These are phyloP conservation scores for Eustoma russellianum DNA, from an alignment of 257 asterid genomes.

Conservation along the genomic window DNA sequence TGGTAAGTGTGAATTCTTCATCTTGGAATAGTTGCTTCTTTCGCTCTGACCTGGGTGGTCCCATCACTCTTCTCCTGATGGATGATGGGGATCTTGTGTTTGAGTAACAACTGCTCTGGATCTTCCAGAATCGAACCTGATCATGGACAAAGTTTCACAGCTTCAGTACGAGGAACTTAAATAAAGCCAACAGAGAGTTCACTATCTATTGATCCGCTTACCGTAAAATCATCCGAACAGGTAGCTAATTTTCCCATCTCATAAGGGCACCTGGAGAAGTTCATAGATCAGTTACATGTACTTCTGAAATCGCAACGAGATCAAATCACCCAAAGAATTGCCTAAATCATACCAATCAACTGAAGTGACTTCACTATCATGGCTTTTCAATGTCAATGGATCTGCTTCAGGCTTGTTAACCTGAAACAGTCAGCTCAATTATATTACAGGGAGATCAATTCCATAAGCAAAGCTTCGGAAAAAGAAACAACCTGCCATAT, in stretches of 20 bases:
- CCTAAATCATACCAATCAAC: constrained; percentile 63
- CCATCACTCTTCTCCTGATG: constrained; percentile 62
- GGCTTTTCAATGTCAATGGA: constrained; percentile 63
- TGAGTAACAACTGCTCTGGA: constrained; percentile 64
- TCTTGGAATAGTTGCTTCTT: constrained; percentile 47
- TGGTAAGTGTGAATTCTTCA: constrained; percentile 22
- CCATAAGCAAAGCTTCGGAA: background rate
- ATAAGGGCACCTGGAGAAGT: constrained; percentile 61
- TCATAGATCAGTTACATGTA: constrained; percentile 10
- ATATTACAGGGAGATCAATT: background rate
- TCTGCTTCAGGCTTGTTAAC: constrained; percentile 58
- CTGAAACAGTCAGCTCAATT: constrained; percentile 24
- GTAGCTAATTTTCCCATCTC: constrained; percentile 90
- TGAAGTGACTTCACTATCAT: constrained; percentile 88
- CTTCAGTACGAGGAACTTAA: no score
- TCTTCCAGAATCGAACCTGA: constrained; percentile 79
- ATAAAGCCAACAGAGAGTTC: background rate
- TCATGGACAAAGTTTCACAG: no score
- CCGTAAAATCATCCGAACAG: constrained; percentile 90
- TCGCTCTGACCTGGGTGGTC: constrained; percentile 41
- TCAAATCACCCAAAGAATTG: background rate
- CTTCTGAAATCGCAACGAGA: background rate
- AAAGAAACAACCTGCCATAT: constrained; percentile 63
- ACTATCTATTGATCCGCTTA: constrained; percentile 25
- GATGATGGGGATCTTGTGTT: constrained; percentile 72